Evolutionary conservation across 192 early-diverging fungal genomes (phyloP), one percentile per base, ranked within the genome.

Genomic region (Gonapodya prolifera): DNA sequence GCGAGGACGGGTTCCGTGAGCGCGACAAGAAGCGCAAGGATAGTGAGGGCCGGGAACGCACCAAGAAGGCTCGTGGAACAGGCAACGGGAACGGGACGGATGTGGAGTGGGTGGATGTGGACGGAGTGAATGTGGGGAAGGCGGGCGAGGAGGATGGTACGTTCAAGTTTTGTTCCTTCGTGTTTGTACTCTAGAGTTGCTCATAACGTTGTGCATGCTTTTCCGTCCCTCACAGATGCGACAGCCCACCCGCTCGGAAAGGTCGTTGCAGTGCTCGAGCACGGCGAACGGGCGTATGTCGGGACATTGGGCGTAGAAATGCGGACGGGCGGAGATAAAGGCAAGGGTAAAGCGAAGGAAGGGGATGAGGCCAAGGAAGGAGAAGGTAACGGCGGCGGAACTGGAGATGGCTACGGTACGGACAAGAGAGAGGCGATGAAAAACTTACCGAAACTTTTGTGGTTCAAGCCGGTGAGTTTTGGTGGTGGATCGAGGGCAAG

Each of bases 391-490:
- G n/a, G n/a, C n/a, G n/a, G n/a, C n/a, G n/a, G n/a, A 70, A 78
- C 76, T n/a, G 85, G 80, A 76, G 76, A 81, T 35, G 81, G 80
- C 33, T 80, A 89, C 80, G 81, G 83, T 73, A 80, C 83, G 77
- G 77, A 84, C 17, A 79, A 73, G 30, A 85, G 82, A 75, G 87
- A n/a, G n/a, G n/a, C n/a, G n/a, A n/a, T n/a, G n/a, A n/a, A n/a
- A n/a, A n/a, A 86, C 13, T 78, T 83, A 28, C 86, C 89, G 28
- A 82, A 88, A 70, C 87, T 89, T 70, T 85, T 91, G 31, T 95
- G 93, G 93, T 94, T 95, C 85, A 91, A 91, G 81, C 91, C 94
- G 23, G 90, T 91, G 82, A 76, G 83, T 80, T 28, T 0, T 70
- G 18, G 13, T 69, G 13, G 45, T 8, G 45, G 45, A 8, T 16